Conservation (phyloP, 768 basidiomycete species). For the Suillus subluteus region DNA sequence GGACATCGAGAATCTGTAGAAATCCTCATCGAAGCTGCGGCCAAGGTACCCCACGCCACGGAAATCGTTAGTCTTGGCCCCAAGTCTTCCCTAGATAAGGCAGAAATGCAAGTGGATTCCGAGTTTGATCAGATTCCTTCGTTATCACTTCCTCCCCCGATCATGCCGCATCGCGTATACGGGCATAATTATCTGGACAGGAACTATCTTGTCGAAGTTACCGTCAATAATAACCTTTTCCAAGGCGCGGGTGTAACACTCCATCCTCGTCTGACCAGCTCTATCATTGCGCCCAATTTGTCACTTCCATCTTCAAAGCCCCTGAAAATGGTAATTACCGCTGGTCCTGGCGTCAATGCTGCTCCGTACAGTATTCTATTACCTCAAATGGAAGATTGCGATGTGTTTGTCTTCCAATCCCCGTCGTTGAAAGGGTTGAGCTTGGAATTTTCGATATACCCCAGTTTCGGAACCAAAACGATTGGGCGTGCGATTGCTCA, state of each 20-base stretch:
- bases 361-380: constrained; percentile 91
- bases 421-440: constrained; percentile 71
- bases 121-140: constrained; percentile 94
- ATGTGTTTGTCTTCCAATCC: constrained; percentile 87
- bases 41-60: constrained; percentile 21
- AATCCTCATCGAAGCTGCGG: constrained; percentile 52
- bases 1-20: constrained; percentile 76
- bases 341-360: constrained; percentile 78
- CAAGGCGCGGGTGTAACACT: constrained; percentile 54
- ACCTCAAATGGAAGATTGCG: constrained; percentile 71
- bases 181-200: constrained; percentile 95
- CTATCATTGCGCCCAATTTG: constrained; percentile 66
- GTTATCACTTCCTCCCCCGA: constrained; percentile 94
- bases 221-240: constrained; percentile 64
- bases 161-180: constrained; percentile 97
- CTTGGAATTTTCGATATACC: constrained; percentile 93
- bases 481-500: constrained; percentile 91
- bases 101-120: constrained; percentile 49
- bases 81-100: constrained; percentile 26
- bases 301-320: constrained; percentile 73
- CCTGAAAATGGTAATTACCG: constrained; percentile 94
- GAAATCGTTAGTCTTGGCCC: constrained; percentile 19
- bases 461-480: constrained; percentile 96
- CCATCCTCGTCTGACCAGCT: constrained; percentile 73
- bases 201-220: constrained; percentile 82